Percentiles rank a stretch among this genome's conserved stretches.
Conservation (phyloP, 139 green algal genomes). For the Coelastrella sp. region DNA sequence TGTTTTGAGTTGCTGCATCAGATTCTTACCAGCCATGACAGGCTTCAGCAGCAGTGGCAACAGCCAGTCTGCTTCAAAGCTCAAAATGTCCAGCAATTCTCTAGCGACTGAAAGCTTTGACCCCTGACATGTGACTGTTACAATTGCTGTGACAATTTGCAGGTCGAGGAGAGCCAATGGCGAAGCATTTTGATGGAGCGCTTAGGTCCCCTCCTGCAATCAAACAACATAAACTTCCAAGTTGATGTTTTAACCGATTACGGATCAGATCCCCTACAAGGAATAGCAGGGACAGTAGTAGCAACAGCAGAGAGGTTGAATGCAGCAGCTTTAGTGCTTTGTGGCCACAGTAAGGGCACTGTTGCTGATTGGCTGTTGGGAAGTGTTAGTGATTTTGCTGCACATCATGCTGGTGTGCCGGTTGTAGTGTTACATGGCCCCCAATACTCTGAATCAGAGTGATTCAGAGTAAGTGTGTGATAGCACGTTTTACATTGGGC, state of each 20-base stretch:
- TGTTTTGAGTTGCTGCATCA: neutral
- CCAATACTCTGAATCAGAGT: too few species aligned
- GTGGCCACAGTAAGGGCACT: constrained; percentile 26
- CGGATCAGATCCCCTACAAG: constrained; percentile 25
- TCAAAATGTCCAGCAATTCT: too few species aligned
- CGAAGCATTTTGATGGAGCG: constrained; percentile 27
- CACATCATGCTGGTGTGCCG: constrained; percentile 23
- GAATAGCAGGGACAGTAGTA: constrained; percentile 20
- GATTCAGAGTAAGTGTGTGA: too few species aligned
- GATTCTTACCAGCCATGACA: neutral
- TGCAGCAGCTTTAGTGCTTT: constrained; percentile 25
- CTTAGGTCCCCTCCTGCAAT: constrained; percentile 3
- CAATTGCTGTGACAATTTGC: neutral
- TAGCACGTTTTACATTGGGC: too few species aligned
- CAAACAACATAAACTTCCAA: neutral
- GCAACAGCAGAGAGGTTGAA: constrained; percentile 1
- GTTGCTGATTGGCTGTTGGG: constrained; percentile 44
- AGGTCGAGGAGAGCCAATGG: constrained; percentile 39
- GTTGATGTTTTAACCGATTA: constrained; percentile 46
- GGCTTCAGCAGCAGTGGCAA: too few species aligned
- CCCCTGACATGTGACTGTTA: neutral
- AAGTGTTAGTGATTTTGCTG: constrained; percentile 34
- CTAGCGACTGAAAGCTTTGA: neutral
- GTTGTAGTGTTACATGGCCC: constrained; percentile 41
- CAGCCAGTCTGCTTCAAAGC: too few species aligned